Evolutionary conservation across 805 yeast genomes (phyloP).

Genomic region (Cyberlindnera sargentensis): DNA sequence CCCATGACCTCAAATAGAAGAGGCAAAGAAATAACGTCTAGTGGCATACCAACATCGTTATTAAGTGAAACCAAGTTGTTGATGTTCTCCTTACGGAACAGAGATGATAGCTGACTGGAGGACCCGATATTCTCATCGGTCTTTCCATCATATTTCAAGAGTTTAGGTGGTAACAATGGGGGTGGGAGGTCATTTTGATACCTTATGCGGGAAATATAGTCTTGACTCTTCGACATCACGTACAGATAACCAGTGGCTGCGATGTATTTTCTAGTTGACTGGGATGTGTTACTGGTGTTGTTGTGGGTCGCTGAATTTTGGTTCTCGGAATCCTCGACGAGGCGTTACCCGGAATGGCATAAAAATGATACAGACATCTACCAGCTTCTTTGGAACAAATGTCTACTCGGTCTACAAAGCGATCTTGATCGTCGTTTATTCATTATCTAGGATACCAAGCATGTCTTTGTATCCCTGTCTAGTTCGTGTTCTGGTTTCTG

Average conservation of each 20-base stretch:
- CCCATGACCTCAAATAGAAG: slow-evolving; percentile 49
- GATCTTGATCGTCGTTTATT: not conserved
- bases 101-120: slow-evolving; percentile 54
- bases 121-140: slow-evolving; percentile 40
- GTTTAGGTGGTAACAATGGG: slow-evolving; percentile 86
- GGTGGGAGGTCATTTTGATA: slow-evolving; percentile 88
- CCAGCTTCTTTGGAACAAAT: too few relatives aligned
- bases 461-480: slow-evolving; percentile 17
- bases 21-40: slow-evolving; percentile 62
- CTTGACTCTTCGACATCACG: slow-evolving; percentile 49
- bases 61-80: slow-evolving; percentile 52
- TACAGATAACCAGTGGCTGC: not conserved
- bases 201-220: slow-evolving; percentile 73
- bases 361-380: not conserved
- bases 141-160: slow-evolving; percentile 44
- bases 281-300: too few relatives aligned
- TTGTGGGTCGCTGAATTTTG: too few relatives aligned
- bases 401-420: too few relatives aligned
- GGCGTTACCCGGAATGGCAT: not conserved
- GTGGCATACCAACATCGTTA: slow-evolving; percentile 64
- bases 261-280: too few relatives aligned
- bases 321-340: too few relatives aligned
- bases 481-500: slow-evolving; percentile 10
- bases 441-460: slow-evolving; percentile 18
- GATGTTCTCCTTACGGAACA: slow-evolving; percentile 65